Conservation (phyloP, 148 eudicot species). For the Vaccinium macrocarpon region DNA sequence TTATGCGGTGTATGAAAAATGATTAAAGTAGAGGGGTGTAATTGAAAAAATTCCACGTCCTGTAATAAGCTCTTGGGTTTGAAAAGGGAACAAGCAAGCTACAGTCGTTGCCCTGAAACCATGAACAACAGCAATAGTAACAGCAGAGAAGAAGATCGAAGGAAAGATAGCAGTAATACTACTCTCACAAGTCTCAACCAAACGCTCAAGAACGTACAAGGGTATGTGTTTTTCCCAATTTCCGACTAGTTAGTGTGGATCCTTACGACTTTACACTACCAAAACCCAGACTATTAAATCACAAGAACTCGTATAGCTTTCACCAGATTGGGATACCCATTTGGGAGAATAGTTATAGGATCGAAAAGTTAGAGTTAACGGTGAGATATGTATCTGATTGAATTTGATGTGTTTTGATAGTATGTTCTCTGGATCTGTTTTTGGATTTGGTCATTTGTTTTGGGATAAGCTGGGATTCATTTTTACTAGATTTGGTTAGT, state of each 20-base stretch:
- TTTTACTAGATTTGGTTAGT: slow-evolving; percentile 1
- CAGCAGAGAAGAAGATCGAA: slow-evolving; percentile 28
- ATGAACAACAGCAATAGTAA: slow-evolving; percentile 25
- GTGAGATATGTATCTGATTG: slow-evolving; percentile 11
- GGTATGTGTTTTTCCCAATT: slow-evolving; percentile 35
- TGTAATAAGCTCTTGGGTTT: background rate
- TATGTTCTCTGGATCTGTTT: background rate
- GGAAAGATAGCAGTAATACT: slow-evolving; percentile 16
- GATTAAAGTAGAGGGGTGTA: background rate
- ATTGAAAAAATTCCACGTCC: background rate
- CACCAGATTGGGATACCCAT: slow-evolving; percentile 19
- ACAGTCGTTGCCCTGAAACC: slow-evolving; percentile 14
- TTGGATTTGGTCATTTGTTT: slow-evolving; percentile 1
- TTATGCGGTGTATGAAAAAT: background rate
- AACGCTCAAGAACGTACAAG: slow-evolving; percentile 77
- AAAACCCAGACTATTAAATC: slow-evolving; percentile 9
- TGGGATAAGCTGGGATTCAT: slow-evolving; percentile 1
- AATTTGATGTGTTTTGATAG: slow-evolving; percentile 5
- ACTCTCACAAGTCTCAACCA: slow-evolving; percentile 47
- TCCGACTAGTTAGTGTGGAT: background rate
- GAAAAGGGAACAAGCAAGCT: background rate
- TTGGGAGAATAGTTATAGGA: slow-evolving; percentile 18
- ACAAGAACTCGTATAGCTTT: background rate
- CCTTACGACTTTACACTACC: background rate
- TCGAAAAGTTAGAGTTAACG: background rate